A percentile compares a stretch with the other conserved stretches of the same genome.
phyloP scores from a whole-genome alignment of 179 eudicot genomes.

The Silene vulgaris region DNA sequence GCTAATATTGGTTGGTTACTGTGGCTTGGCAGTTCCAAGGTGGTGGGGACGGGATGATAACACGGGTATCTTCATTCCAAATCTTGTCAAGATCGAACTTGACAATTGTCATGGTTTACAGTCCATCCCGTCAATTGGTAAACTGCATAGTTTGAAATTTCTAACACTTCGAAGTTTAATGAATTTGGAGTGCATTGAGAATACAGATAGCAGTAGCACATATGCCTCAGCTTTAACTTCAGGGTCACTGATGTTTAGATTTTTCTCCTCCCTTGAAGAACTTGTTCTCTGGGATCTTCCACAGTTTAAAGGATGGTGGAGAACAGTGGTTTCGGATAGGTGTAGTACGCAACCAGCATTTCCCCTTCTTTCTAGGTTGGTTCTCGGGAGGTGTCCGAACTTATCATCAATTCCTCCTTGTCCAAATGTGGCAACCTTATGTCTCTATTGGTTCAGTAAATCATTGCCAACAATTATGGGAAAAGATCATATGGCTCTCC shows the following conservation, averaged over 20 bases:
- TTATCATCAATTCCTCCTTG: conserved; percentile 9
- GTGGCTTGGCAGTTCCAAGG: conserved; percentile 12
- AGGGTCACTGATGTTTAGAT: neutral
- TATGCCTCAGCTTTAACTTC: conserved; percentile 1
- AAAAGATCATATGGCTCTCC: neutral
- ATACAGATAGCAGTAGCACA: neutral
- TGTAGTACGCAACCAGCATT: conserved; percentile 14
- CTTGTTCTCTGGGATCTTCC: neutral
- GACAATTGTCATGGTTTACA: conserved; percentile 4
- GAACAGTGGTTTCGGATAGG: neutral
- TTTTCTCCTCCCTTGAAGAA: conserved; percentile 21
- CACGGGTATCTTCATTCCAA: neutral
- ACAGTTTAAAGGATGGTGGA: conserved; percentile 22
- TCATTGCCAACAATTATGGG: neutral
- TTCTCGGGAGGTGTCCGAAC: conserved; percentile 14
- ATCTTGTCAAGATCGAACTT: conserved; percentile 15
- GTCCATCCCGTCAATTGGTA: neutral
- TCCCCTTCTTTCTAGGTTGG: conserved; percentile 19
- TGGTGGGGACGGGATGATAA: conserved; percentile 13
- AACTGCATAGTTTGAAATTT: conserved; percentile 14
- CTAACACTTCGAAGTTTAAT: neutral
- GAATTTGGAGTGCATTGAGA: conserved; percentile 19
- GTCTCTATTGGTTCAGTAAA: neutral
- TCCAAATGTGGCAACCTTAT: conserved; percentile 8
- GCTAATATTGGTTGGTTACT: conserved; percentile 5